Conservation (phyloP, 345 rosid species). For the Mangifera indica region DNA sequence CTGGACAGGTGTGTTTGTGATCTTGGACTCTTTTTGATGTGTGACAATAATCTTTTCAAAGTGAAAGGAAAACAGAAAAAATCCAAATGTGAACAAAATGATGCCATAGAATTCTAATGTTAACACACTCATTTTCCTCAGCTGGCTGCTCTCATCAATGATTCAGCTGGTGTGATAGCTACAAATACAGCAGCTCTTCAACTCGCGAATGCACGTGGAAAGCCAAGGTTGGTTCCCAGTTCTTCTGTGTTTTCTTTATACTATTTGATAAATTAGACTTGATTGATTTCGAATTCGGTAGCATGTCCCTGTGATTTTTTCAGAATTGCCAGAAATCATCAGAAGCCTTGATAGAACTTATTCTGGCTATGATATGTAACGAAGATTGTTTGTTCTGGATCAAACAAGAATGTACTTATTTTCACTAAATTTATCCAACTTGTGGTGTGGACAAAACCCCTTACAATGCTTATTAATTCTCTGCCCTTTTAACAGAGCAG, state of each 20-base stretch:
- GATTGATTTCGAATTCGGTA: no score
- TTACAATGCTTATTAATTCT: no score
- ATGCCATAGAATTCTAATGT: background rate
- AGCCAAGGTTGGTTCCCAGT: constrained; percentile 51
- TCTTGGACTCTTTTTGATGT: constrained; percentile 11
- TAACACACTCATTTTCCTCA: constrained; percentile 27
- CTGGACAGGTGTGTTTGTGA: constrained; percentile 63
- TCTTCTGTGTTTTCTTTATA: background rate
- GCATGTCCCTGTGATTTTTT: no score
- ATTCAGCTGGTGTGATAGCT: constrained; percentile 85
- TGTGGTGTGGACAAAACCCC: no score
- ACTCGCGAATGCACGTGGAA: constrained; percentile 76
- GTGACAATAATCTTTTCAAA: background rate
- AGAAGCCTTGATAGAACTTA: no score
- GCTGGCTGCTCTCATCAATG: constrained; percentile 88
- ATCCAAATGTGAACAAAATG: background rate
- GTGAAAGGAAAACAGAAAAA: constrained; percentile 26
- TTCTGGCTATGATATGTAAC: no score
- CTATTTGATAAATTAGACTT: background rate
- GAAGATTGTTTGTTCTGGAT: no score
- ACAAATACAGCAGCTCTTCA: constrained; percentile 92
- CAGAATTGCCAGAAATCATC: no score
- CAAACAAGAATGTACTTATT: no score
- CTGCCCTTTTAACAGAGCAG: no score
- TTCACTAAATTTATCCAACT: no score